phyloP scores from a whole-genome alignment of 75 land plant genomes.

The Picea glauca region DNA sequence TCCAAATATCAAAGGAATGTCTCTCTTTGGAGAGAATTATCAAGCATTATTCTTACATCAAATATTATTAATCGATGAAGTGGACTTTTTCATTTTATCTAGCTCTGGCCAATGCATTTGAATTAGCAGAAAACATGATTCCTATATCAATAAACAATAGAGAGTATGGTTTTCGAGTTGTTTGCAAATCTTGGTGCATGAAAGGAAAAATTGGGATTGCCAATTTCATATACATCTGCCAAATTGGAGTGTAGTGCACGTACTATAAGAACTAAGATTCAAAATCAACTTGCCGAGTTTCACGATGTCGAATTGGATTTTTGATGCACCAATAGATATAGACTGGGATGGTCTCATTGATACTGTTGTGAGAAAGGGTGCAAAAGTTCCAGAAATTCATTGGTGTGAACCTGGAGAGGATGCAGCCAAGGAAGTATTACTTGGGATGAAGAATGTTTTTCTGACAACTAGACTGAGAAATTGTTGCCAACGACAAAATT shows the following conservation, averaged over 20 bases:
- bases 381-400: conserved; percentile 86
- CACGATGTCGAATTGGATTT: conserved; percentile 54
- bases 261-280: conserved; percentile 79
- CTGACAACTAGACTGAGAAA: conserved; percentile 61
- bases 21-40: too few species aligned
- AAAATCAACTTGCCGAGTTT: conserved; percentile 73
- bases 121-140: too few species aligned
- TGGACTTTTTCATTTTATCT: too few species aligned
- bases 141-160: too few species aligned
- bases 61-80: too few species aligned
- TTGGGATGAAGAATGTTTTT: conserved; percentile 72
- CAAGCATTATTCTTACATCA: too few species aligned
- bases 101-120: too few species aligned
- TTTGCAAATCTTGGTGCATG: too few species aligned
- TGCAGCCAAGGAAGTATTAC: conserved; percentile 77
- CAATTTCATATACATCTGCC: too few species aligned
- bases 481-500: conserved; percentile 63
- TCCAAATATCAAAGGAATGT: too few species aligned
- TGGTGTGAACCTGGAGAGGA: conserved; percentile 95
- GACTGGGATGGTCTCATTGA: conserved; percentile 72
- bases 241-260: conserved; percentile 69
- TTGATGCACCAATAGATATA: conserved; percentile 24
- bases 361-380: conserved; percentile 66
- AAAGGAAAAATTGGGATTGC: too few species aligned
- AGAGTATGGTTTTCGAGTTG: too few species aligned